These are phyloP conservation scores for Lithocarpus polystachyus DNA, from an alignment of 306 rosid species.

Conservation along the genomic window DNA sequence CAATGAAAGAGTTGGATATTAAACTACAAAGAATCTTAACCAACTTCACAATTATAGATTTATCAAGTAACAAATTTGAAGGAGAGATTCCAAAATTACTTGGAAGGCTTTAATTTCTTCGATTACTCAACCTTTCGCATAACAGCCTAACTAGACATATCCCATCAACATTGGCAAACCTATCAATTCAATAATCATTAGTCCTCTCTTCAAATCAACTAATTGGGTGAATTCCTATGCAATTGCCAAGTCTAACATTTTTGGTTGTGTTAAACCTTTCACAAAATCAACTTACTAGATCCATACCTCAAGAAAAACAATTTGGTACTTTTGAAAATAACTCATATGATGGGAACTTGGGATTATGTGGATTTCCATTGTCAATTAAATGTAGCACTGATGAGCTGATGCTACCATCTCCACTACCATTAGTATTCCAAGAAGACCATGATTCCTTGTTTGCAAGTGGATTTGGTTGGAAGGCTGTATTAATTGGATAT, in stretches of 20 bases:
- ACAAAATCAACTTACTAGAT: conserved; percentile 21
- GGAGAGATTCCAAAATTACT: conserved; percentile 30
- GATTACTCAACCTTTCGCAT: conserved; percentile 28
- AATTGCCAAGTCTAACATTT: conserved; percentile 22
- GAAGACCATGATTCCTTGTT: background rate
- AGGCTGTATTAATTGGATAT: conserved; percentile 19
- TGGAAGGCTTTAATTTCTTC: conserved; percentile 21
- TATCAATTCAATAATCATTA: conserved; percentile 29
- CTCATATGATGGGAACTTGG: conserved; percentile 26
- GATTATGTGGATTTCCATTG: conserved; percentile 35
- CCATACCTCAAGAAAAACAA: conserved; percentile 32
- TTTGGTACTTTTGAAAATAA: conserved; percentile 29
- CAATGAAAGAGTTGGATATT: too few relatives aligned
- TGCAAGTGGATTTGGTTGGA: conserved; percentile 26
- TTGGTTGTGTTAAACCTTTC: conserved; percentile 22
- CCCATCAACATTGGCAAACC: conserved; percentile 20
- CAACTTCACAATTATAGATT: conserved; percentile 28
- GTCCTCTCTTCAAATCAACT: conserved; percentile 37
- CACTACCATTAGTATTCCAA: background rate
- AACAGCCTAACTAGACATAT: conserved; percentile 29
- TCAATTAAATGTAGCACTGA: conserved; percentile 3
- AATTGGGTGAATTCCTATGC: background rate
- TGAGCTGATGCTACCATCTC: background rate
- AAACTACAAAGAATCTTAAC: background rate
- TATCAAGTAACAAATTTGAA: conserved; percentile 35